Evolutionary conservation across 306 rosid genomes (phyloP).

Genomic region (Sicyos baderoa): DNA sequence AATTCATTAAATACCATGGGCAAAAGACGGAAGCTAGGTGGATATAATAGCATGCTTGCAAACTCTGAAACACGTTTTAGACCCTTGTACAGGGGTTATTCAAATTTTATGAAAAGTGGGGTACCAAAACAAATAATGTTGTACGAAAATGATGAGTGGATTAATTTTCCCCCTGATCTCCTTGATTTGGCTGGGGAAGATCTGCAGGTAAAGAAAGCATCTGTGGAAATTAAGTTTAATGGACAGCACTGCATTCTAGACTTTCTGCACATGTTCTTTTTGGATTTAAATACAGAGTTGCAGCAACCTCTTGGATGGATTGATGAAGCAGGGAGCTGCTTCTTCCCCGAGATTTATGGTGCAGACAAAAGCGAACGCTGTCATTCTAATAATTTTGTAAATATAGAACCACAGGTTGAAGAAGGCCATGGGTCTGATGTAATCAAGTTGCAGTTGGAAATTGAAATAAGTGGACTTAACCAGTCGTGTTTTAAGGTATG

Average conservation of each 20-base stretch:
- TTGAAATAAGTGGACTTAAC: slow-evolving; percentile 53
- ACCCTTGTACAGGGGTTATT: slow-evolving; percentile 42
- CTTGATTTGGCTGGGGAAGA: slow-evolving; percentile 54
- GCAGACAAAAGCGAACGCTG: slow-evolving; percentile 25
- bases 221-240: slow-evolving; percentile 52
- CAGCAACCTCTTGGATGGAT: slow-evolving; percentile 82
- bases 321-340: slow-evolving; percentile 69
- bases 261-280: slow-evolving; percentile 66
- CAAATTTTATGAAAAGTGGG: slow-evolving; percentile 56
- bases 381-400: slow-evolving; percentile 23
- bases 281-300: slow-evolving; percentile 61
- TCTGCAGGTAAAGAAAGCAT: slow-evolving; percentile 51
- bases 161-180: slow-evolving; percentile 48
- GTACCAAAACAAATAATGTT: slow-evolving; percentile 67
- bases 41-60: slow-evolving; percentile 22
- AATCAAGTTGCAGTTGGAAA: slow-evolving; percentile 67
- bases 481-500: slow-evolving; percentile 44
- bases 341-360: slow-evolving; percentile 67
- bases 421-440: slow-evolving; percentile 39
- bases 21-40: slow-evolving; percentile 44
- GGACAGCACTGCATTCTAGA: slow-evolving; percentile 51
- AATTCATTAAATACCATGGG: slow-evolving; percentile 23
- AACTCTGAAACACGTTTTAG: slow-evolving; percentile 23
- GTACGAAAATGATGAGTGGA: slow-evolving; percentile 62
- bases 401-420: slow-evolving; percentile 24